Base-by-base conservation (phyloP, 1,284 basidiomycete species). In the Wallemia ichthyophaga region DNA sequence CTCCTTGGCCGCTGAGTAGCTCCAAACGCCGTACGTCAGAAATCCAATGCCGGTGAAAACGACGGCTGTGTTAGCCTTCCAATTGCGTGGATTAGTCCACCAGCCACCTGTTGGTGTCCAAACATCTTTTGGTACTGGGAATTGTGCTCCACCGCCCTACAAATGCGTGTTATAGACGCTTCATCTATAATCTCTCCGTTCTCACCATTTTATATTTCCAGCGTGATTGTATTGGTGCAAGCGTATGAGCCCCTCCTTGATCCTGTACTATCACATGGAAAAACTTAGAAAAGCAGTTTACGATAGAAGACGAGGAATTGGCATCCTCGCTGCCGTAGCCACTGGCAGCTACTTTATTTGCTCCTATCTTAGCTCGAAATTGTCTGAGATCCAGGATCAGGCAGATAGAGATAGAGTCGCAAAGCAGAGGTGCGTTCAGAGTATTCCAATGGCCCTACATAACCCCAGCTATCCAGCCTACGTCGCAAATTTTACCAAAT, bases 41-140 rank as follows among this genome's bases (percentile, higher is more conserved):
- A 73, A 58, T 1, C 65, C 71, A 62, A 76, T 72, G 19, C 72
- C 73, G 33, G 68, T 67, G 37, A 68, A 64, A 58, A 69, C 69
- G 61, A 75, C 65, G 1, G 67, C 69, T 3, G 75, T 77, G 67
- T 74, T 75, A 54, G 69, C 62, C 48, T 66, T 68, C 75, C 75
- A 77, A 68, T 75, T 76, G 15, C 67, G 64, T 25, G 75, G 75
- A 26, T 74, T 69, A 57, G 73, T 71, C 75, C 75, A 77, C 75
- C 75, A 76, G 58, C 75, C 75, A 63, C 75, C 74, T 71, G 67
- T 63, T 61, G 67, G 67, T 17, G 67, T 63, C 67, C 67, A 68
- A 57, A 68, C 67, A 60, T 68, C 64, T 59, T 65, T 66, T 11
- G 67, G 67, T 57, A 66, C 67, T 19, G 67, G 67, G 62, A 65